Evolutionary conservation across 495 filamentous ascomycete genomes (phyloP), one percentile per base, ranked within the genome.

Genomic region (Elasticomyces elasticus): DNA sequence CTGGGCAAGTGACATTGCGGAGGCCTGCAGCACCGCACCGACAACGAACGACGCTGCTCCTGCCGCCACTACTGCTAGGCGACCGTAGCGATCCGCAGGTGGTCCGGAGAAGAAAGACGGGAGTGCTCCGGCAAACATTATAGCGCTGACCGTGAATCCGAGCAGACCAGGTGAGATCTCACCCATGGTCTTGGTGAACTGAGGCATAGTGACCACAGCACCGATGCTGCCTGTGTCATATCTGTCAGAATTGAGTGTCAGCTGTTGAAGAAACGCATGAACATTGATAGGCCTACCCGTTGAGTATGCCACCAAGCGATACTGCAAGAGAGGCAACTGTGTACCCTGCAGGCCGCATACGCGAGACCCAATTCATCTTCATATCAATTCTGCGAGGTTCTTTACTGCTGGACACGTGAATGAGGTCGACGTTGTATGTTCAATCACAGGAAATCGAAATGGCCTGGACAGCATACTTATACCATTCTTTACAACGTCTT

Each of bases 51-150:
- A 33, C 17, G 57, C 22, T 1, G 61, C 61, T 15, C 63, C 63
- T 0, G 51, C 46, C 35, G 54, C 54, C 11, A 63, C 42, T n/a
- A 61, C 50, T 0, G 26, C 19, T 2, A 76, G 66, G n/a, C 79
- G 68, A 2, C 82, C 81, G 5, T 78, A 70, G 24, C 68, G 67
- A 61, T 86, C 79, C 3, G 83, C 80, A 5, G 84, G 60, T 53
- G 77, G 70, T 0, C 83, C 83, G 0, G 80, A 78, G 47, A 83
- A 81, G 51, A 85, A 70, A 0, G 79, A 80, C 0, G 80, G 76
- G 0, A 82, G 47, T 0, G 81, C 77, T 12, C 78, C 83, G 7
- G 81, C 74, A 22, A 86, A 71, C 49, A 85, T 67, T 49, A 85
- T 80, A 9, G 75, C 72, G 1, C 83, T 85, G 23, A 86, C 79